These are phyloP conservation scores for Alliaria petiolata DNA, from an alignment of 345 rosid genomes.

Conservation along the genomic window DNA sequence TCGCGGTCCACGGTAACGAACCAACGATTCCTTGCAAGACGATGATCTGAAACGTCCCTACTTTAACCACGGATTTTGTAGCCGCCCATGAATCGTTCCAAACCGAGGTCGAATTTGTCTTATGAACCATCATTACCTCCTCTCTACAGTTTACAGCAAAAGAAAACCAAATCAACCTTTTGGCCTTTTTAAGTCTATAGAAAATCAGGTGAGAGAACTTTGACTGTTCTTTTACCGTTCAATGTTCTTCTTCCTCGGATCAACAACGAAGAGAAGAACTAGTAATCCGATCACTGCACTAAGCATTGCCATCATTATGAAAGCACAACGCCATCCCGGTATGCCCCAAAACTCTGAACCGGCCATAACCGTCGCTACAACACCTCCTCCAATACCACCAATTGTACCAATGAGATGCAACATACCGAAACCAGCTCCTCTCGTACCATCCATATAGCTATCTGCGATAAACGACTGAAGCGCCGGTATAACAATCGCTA, in stretches of 20 bases:
- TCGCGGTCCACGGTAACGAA: conserved; percentile 90
- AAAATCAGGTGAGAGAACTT: neutral
- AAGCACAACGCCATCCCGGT: conserved; percentile 96
- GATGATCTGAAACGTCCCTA: conserved; percentile 80
- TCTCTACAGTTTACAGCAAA: conserved; percentile 38
- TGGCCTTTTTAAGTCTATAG: no score
- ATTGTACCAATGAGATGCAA: conserved; percentile 70
- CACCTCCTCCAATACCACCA: conserved; percentile 98
- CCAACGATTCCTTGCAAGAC: conserved; percentile 91
- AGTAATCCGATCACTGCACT: conserved; percentile 75
- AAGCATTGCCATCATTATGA: conserved; percentile 77
- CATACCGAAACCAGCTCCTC: conserved; percentile 93
- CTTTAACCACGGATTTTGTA: conserved; percentile 66
- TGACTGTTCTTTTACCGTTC: conserved; percentile 13
- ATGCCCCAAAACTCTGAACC: conserved; percentile 66
- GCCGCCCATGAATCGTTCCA: conserved; percentile 78
- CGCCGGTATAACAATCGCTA: conserved; percentile 96
- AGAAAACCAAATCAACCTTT: neutral
- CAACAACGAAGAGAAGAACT: conserved; percentile 66
- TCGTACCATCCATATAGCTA: conserved; percentile 72
- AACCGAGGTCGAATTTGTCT: conserved; percentile 38
- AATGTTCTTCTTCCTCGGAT: conserved; percentile 47
- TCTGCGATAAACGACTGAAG: conserved; percentile 96
- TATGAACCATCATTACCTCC: conserved; percentile 46
- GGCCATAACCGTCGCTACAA: conserved; percentile 90